Base-by-base conservation (phyloP, 2,329 filamentous ascomycete genomes). In the Reticulascus tulasneorum region DNA sequence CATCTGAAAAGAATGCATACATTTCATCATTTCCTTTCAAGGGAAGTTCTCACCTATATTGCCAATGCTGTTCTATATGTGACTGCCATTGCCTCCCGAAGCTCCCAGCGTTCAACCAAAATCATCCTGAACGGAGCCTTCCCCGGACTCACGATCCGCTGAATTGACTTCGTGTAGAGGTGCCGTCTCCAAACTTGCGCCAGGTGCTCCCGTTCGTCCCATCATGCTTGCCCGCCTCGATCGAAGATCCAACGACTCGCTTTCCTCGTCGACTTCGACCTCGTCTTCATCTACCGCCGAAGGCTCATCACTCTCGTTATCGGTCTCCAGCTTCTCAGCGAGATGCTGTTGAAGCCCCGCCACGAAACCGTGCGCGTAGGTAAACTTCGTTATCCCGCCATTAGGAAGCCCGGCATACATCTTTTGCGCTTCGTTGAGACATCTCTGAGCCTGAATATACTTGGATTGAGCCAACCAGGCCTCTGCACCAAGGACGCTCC, bases 401-500 rank as follows among this genome's bases (percentile, higher is more conserved):
- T 67, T 59, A 3, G 67, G 63, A 15, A 79, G 55, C 10, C 65
- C 59, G 7, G 66, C 63, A 52, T 81, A 82, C 50, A 70, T 73
- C 31, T 58, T 64, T 19, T 67, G 62, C 4, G 86, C 86, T 46
- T 84, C 79, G 31, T 85, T 79, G 2, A 97, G 72, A 46, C 86
- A 87, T 39, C 77, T 74, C 47, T 87, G 85, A 1, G 89, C 86
- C 53, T 94, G 85, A 11, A 84, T 77, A 35, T 80, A 79, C 53
- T 91, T 90, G 22, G 76, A 79, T 44, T 90, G 76, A 33, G 75
- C 75, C 36, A 91, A 69, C 93, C 93, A 98, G 2, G 81, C 75
- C 50, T 95, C 85, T 1, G 89, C 82, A 2, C 86, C 84, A 24
- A 95, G 72, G 16, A 93, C 73, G 47, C 82, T 84, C 90, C 90